Base-by-base conservation (phyloP, 441 rosid species). In the Capsella rubella region DNA sequence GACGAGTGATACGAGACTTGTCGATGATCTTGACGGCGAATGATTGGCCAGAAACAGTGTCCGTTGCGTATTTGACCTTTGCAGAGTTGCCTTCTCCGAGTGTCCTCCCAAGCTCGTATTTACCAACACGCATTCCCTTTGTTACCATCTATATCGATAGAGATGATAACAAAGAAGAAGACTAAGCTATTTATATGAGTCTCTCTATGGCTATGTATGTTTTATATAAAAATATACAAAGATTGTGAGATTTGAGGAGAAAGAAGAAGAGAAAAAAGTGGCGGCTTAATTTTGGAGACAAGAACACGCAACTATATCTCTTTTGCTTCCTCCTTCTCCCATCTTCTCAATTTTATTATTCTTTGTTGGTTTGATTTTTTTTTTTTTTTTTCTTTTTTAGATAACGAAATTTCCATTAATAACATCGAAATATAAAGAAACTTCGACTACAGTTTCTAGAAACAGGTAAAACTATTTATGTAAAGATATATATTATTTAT, bases 61-160 rank as follows among this genome's bases (percentile, higher is more conserved):
- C 77, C 39, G 60, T 83, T 3, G 95, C 99, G 18, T 87, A 76
- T 76, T 86, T 89, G 14, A 95, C 99, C 78, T 95, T 90, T 0
- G 92, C 99, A 50, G 91, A 95, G 75, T 90, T 90, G n/a, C 98
- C 99, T 72, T 89, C 96, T 4, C 99, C 99, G 0, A 95, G 88
- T 29, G 94, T 92, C 75, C 84, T 84, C 34, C 99, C 97, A 8
- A 95, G 83, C 80, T 92, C 91, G 85, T 95, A 95, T 77, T 90
- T 92, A 10, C 94, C 97, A 25, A 95, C 70, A 70, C 81, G 91
- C 89, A 87, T 87, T 86, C 89, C 95, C 87, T 75, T 81, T 53
- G 51, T 64, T 79, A 64, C 52, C 78, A 60, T 60, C 12, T 21
- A 3, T 16, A 54, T 25, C 27, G n/a, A 52, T 64, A 8, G 39